These are phyloP conservation scores for Oehlia diaphana DNA, from an alignment of 192 early-diverging fungal genomes.

Conservation along the genomic window DNA sequence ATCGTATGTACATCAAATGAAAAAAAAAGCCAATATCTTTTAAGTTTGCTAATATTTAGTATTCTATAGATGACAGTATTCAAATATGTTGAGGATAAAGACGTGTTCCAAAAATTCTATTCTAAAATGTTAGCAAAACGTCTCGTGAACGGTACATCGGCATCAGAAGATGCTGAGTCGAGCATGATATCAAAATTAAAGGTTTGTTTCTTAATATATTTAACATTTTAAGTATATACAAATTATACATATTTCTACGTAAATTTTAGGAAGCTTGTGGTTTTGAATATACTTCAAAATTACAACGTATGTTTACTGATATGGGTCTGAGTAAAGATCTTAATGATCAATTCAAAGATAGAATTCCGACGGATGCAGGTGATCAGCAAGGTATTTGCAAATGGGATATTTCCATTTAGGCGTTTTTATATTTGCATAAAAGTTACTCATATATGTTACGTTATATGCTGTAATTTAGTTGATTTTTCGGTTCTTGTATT, in stretches of 20 bases:
- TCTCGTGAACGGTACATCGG: constrained; percentile 85
- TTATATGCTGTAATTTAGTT: constrained; percentile 31
- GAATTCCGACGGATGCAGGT: constrained; percentile 16
- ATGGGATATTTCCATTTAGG: background rate
- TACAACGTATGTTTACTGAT: constrained; percentile 96
- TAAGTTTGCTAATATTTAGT: background rate
- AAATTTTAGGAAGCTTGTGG: constrained; percentile 75
- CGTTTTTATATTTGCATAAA: background rate
- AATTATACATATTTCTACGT: background rate
- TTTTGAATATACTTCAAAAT: constrained; percentile 91
- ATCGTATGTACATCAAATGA: constrained; percentile 53
- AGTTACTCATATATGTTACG: background rate
- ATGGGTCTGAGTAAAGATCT: constrained; percentile 89
- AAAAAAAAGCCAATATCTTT: background rate
- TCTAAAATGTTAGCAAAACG: constrained; percentile 91
- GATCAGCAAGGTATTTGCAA: background rate
- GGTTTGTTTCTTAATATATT: constrained; percentile 26
- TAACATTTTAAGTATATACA: constrained; percentile 4
- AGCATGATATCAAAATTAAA: constrained; percentile 93
- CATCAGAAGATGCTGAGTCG: constrained; percentile 89
- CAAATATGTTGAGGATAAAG: constrained; percentile 96
- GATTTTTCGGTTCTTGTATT: constrained; percentile 90
- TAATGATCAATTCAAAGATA: constrained; percentile 79
- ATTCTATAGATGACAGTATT: constrained; percentile 82
- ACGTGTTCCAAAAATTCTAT: constrained; percentile 99